Evolutionary conservation across 23 red algal species (phyloP), one percentile per base, ranked within the genome.

Genomic region (Gracilaria caudata): DNA sequence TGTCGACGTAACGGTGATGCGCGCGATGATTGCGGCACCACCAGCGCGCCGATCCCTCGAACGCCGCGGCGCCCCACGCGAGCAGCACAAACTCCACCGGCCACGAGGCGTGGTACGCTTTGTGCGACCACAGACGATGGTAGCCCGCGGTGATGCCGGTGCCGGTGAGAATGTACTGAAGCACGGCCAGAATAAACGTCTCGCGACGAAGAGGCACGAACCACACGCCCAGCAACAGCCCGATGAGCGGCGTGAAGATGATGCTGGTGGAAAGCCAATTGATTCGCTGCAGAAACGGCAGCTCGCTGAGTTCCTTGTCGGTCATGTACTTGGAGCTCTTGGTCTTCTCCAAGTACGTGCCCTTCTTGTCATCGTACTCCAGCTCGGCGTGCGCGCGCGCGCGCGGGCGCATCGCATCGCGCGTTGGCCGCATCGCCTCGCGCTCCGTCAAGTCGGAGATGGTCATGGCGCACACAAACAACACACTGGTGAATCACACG

Each of bases 211-310:
- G 77, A 28, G 85, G 90, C 0, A 98, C 96, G 54, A 93, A 98
- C 30, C 49, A 58, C 16, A 70, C 24, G 23, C 96, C 96, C 49
- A 95, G 34, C 13, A 88, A 38, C n/a, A 94, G 78, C 3, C 79
- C 88, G 60, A 98, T 71, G 43, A 95, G 84, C 3, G 96, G 96
- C 14, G 89, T 58, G 54, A 98, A 98, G 90, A 98, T 98, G 60
- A 98, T 98, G 49, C 73, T 89, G 40, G 96, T 98, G 41, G 96
- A 98, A 23, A 98, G 53, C 96, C 96, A 98, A 78, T 98, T 98
- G 56, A 98, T 93, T 21, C 96, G 90, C 53, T 94, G 89, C 16
- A 95, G 70, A 19, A 94, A 65, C 21, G 96, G 96, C 13, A 98
- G 92, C 40, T 93, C 83, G 76, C 79, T 81, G 20, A 98, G 92